phyloP scores from a whole-genome alignment of 2,329 filamentous ascomycete genomes.

The Orbilia javanica region DNA sequence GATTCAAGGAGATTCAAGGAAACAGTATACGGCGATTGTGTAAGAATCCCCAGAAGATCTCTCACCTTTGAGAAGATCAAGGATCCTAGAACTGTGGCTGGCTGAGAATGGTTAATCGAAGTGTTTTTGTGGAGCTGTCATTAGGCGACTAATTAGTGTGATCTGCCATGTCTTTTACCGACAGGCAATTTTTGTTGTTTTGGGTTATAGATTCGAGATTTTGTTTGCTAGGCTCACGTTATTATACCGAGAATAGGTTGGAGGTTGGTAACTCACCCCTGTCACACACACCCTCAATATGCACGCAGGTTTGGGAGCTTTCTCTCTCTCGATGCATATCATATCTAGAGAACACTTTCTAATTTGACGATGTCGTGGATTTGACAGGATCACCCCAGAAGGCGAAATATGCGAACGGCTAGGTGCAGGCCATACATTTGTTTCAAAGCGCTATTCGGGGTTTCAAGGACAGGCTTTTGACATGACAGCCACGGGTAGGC shows the following conservation, averaged over 20 bases:
- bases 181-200: slow-evolving; percentile 3
- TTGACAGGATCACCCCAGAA: slow-evolving; percentile 25
- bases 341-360: slow-evolving; percentile 17
- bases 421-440: slow-evolving; percentile 43
- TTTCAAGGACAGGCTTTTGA: slow-evolving; percentile 19
- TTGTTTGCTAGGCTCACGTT: slow-evolving; percentile 23
- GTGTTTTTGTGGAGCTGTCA: not conserved
- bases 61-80: not conserved
- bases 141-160: slow-evolving; percentile 4
- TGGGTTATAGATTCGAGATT: slow-evolving; percentile 42
- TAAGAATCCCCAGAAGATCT: slow-evolving; percentile 2
- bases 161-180: slow-evolving; percentile 13
- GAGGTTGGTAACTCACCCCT: slow-evolving; percentile 23
- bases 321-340: not conserved
- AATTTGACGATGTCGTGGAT: slow-evolving; percentile 11
- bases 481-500: slow-evolving; percentile 3
- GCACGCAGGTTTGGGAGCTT: slow-evolving; percentile 28
- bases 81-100: slow-evolving; percentile 19
- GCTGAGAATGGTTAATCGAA: slow-evolving; percentile 27
- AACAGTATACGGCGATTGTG: slow-evolving; percentile 4
- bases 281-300: slow-evolving; percentile 10
- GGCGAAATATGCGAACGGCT: slow-evolving; percentile 29
- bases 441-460: slow-evolving; percentile 30
- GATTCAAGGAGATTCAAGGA: not conserved
- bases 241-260: slow-evolving; percentile 24